Conservation (phyloP, 768 basidiomycete genomes). For the Lentinula raphanica region DNA sequence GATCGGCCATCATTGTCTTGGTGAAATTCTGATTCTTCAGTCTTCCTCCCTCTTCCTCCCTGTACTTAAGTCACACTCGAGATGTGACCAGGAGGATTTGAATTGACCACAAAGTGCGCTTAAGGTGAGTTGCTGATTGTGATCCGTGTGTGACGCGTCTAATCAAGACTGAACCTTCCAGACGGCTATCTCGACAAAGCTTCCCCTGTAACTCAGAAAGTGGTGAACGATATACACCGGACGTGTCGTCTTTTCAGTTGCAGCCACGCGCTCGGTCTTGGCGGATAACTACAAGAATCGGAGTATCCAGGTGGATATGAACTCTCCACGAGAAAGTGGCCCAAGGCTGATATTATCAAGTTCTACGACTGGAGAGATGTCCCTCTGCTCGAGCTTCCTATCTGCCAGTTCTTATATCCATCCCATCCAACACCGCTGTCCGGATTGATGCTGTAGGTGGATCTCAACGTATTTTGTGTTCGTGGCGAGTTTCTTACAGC, state of each 20-base stretch:
- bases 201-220: slow-evolving; percentile 77
- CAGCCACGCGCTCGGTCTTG: slow-evolving; percentile 67
- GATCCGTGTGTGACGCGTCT: neutral
- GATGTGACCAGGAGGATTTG: slow-evolving; percentile 55
- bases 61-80: too few species aligned
- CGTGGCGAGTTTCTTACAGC: neutral
- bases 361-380: slow-evolving; percentile 63
- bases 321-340: too few species aligned
- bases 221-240: slow-evolving; percentile 86
- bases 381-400: slow-evolving; percentile 77
- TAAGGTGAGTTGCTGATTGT: slow-evolving; percentile 51
- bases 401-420: slow-evolving; percentile 80
- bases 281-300: slow-evolving; percentile 86
- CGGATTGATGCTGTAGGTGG: slow-evolving; percentile 59
- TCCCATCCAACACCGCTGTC: slow-evolving; percentile 86
- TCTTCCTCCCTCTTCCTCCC: too few species aligned
- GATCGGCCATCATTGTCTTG: too few species aligned
- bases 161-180: too few species aligned
- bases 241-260: slow-evolving; percentile 61
- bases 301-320: slow-evolving; percentile 1
- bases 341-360: too few species aligned
- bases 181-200: slow-evolving; percentile 88
- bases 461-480: neutral
- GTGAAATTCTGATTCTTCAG: too few species aligned
- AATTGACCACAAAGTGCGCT: slow-evolving; percentile 76